Evolutionary conservation across 371 early-diverging fungal species (phyloP), one percentile per base, ranked within the genome.

Genomic region (Funneliformis caledonium): DNA sequence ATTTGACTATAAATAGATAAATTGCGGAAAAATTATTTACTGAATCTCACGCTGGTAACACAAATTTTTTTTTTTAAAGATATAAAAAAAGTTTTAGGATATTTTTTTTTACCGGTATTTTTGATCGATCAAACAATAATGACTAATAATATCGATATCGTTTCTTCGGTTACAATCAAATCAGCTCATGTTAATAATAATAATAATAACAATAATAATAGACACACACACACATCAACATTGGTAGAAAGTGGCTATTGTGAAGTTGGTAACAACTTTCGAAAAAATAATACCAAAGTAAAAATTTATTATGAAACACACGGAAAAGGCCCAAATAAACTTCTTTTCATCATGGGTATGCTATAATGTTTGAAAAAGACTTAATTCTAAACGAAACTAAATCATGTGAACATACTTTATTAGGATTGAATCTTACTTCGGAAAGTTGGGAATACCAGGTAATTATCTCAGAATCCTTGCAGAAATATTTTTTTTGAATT

Each of bases 231-330:
- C 19, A 26, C n/a, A 65, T 65, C 65, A 1, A 65, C 67, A 12
- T 7, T 31, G 4, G 26, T 26, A 70, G 47, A 70, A 70, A 70
- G 45, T 19, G 45, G 72, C 1, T n/a, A 70, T 70, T 33, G 33
- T 22, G 72, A 70, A 45, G 72, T 47, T 14, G 72, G 42, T 42
- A 45, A 43, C 45, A 56, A 19, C 19, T 56, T 56, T 19, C 19
- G 56, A 56, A 5, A 2, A 19, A 16, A 14, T 56, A 56, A 56
- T 56, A 19, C 5, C 16, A 19, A 19, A 5, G 65, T 85, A 1
- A 86, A 85, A 48, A 31, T 94, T 11, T 91, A 91, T 82, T 94
- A 94, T 84, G 93, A 94, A 83, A 83, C 91, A 19, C 90, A 92
- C 83, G 95, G 94, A 42, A 86, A 69, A n/a, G 94, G 94, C 0